Evolutionary conservation across 2,329 filamentous ascomycete genomes (phyloP), one percentile per base, ranked within the genome.

Genomic region (Ceratocystis cacaofunesta): DNA sequence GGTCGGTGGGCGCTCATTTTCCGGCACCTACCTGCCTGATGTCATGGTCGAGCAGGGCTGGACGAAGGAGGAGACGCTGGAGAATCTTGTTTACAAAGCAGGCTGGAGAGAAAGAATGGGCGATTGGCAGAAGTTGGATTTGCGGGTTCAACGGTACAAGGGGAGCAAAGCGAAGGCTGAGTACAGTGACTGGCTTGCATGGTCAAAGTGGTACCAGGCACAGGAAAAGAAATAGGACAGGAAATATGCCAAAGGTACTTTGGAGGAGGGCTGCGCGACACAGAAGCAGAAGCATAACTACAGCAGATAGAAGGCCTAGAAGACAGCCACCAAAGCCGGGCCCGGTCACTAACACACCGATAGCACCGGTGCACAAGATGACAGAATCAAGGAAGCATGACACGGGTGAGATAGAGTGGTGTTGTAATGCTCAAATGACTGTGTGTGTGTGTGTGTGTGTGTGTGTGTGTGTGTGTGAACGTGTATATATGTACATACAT

Each of bases 21-120:
- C 91, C 17, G 83, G 90, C 0, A 96, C 94, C 0, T 99, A 97
- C 72, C 81, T 99, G 15, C 94, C 94, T 0, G 90, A 96, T 73
- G 91, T 99, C 5, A 88, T 92, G 8, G 78, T 82, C 0, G 94
- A 99, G 78, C 94, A 97, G 74, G 92, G 90, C 17, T 99, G 94
- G 94, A 89, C 83, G 10, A 92, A 94, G 75, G 92, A 97, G 73
- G 90, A 97, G 79, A 89, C 92, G 0, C 75, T 99, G 2, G 81
- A 91, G 64, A 95, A 89, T 75, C 77, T 97, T 72, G 94, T 96
- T 87, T 82, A 90, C 67, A 99, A 99, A 80, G 92, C 92, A 0
- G 94, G 94, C 1, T 99, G 92, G 92, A 82, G 81, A 66, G 91
- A 90, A 0, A 90, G 86, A 81, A 84, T 81, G 68, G 87, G 88